A percentile compares a stretch with the other conserved stretches of the same genome.
These are phyloP conservation scores for Crithidia brevicula DNA, from an alignment of 208 protist genomes.

Conservation along the genomic window DNA sequence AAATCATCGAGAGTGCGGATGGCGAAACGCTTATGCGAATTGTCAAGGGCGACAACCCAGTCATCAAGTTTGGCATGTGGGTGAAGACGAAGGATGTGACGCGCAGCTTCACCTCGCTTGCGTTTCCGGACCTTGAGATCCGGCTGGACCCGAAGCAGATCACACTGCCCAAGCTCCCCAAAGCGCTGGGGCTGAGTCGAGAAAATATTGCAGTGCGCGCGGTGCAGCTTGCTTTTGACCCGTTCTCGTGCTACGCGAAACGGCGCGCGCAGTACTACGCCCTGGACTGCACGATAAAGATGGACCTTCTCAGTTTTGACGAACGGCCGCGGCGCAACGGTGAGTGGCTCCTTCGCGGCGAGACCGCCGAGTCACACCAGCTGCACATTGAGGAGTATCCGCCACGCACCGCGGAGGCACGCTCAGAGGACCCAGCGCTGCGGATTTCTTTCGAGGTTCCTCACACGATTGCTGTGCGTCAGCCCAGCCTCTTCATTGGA, in stretches of 20 bases:
- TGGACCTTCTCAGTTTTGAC: conserved; percentile 85
- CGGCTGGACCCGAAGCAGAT: conserved; percentile 85
- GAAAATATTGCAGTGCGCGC: conserved; percentile 90
- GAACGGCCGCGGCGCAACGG: conserved; percentile 70
- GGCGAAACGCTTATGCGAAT: conserved; percentile 76
- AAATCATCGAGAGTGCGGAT: conserved; percentile 74
- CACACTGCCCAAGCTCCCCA: conserved; percentile 78
- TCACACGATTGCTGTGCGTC: conserved; percentile 75
- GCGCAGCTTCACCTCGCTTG: conserved; percentile 80
- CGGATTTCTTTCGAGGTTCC: conserved; percentile 90
- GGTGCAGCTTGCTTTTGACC: conserved; percentile 88
- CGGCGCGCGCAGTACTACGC: conserved; percentile 76
- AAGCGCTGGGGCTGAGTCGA: conserved; percentile 85
- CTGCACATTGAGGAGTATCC: conserved; percentile 87
- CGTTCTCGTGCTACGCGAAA: conserved; percentile 57
- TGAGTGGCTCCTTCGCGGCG: conserved; percentile 80
- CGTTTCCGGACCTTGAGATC: conserved; percentile 79
- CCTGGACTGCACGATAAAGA: conserved; percentile 84
- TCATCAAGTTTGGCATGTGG: conserved; percentile 91
- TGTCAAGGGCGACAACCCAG: conserved; percentile 48
- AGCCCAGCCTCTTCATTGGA: conserved; percentile 83
- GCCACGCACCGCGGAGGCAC: conserved; percentile 51
- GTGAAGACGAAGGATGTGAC: conserved; percentile 89
- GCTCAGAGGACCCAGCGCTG: conserved; percentile 72
- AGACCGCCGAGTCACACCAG: conserved; percentile 67